Percentiles rank a stretch among this genome's conserved stretches.
Evolutionary conservation across 441 rosid species (phyloP).

Genomic region (Manihot esculenta): DNA sequence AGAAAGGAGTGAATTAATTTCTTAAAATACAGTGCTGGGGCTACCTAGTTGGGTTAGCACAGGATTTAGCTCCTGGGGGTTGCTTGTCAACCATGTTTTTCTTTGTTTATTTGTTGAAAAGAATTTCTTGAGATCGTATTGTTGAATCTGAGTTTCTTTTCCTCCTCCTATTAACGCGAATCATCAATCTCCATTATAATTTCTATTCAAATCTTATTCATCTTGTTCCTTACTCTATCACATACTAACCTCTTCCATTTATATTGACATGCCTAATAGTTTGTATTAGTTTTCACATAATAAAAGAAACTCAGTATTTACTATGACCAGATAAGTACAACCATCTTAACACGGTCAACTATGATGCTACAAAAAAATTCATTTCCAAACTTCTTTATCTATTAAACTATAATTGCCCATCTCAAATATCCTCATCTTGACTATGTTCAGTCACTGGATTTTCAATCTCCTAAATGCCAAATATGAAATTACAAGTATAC

Average conservation of each 20-base stretch:
- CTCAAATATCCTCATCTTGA: not conserved
- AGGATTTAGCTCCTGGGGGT: no score
- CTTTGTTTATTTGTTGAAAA: no score
- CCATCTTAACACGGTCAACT: not conserved
- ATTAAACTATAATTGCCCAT: not conserved
- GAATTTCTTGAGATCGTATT: no score
- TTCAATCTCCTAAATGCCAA: not conserved
- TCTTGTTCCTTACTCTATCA: no score
- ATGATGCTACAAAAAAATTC: not conserved
- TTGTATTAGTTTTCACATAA: not conserved
- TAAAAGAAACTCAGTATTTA: not conserved
- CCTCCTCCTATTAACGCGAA: no score
- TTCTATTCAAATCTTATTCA: no score
- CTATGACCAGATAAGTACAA: not conserved
- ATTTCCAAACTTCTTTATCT: not conserved
- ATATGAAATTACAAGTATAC: not conserved
- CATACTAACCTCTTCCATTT: not conserved
- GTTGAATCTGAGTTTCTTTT: no score
- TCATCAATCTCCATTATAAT: no score
- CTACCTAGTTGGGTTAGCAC: no score
- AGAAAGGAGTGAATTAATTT: no score
- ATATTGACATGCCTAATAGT: not conserved
- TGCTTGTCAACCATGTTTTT: no score
- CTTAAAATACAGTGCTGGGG: no score
- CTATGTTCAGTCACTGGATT: not conserved